phyloP scores from a whole-genome alignment of 1,284 basidiomycete genomes.

The Microbotryum intermedium region DNA sequence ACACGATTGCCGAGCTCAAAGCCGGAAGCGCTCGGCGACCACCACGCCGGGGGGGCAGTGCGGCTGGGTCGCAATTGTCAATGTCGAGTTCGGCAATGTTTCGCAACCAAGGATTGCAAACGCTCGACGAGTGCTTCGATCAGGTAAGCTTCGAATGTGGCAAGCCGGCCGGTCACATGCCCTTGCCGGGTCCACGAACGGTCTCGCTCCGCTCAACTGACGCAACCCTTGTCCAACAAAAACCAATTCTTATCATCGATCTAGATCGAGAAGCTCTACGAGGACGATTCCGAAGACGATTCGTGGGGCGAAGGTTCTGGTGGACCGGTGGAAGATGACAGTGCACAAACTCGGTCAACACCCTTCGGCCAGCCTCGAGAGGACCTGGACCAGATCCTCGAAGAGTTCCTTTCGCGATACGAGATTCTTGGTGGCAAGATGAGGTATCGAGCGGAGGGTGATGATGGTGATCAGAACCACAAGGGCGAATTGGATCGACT shows the following conservation, averaged over 20 bases:
- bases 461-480: not conserved
- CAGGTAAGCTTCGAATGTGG: slow-evolving; percentile 50
- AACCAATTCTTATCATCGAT: not conserved
- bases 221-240: slow-evolving; percentile 22
- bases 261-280: slow-evolving; percentile 68
- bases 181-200: slow-evolving; percentile 2
- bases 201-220: slow-evolving; percentile 34
- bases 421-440: slow-evolving; percentile 77
- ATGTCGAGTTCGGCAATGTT: slow-evolving; percentile 97
- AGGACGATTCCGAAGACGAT: slow-evolving; percentile 37
- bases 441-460: slow-evolving; percentile 44
- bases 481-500: slow-evolving; percentile 66
- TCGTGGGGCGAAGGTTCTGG: slow-evolving; percentile 28
- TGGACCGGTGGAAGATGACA: slow-evolving; percentile 38
- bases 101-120: slow-evolving; percentile 77
- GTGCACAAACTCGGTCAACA: not conserved
- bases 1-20: slow-evolving; percentile 53
- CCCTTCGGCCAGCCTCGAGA: slow-evolving; percentile 51
- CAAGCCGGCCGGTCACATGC: too few species aligned
- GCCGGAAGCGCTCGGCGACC: slow-evolving; percentile 65
- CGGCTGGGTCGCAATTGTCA: slow-evolving; percentile 62
- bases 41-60: slow-evolving; percentile 54
- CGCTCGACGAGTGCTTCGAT: slow-evolving; percentile 88
- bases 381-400: slow-evolving; percentile 85
- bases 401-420: slow-evolving; percentile 88